A percentile compares a stretch with the other conserved stretches of the same genome.
phyloP scores from a whole-genome alignment of 1,284 basidiomycete genomes.

The Mycena citricolor region DNA sequence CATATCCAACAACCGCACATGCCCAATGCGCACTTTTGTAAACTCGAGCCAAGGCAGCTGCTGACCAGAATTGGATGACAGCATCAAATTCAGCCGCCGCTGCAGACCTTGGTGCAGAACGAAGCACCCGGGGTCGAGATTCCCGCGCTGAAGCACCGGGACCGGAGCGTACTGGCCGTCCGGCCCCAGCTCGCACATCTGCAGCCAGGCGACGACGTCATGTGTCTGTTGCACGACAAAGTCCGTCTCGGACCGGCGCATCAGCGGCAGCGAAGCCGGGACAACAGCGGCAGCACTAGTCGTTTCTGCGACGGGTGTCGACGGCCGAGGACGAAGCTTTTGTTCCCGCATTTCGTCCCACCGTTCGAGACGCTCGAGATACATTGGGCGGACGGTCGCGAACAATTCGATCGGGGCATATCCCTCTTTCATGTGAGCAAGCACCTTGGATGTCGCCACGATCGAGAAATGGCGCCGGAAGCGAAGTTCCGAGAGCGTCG shows the following conservation, averaged over 20 bases:
- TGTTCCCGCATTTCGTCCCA: slow-evolving; percentile 89
- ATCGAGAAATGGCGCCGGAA: slow-evolving; percentile 82
- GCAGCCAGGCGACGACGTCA: slow-evolving; percentile 84
- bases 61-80: slow-evolving; percentile 87
- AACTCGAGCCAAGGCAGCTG: slow-evolving; percentile 87
- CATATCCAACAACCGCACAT: slow-evolving; percentile 81
- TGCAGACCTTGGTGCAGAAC: slow-evolving; percentile 93
- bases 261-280: slow-evolving; percentile 54
- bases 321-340: slow-evolving; percentile 40
- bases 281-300: slow-evolving; percentile 60
- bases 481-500: slow-evolving; percentile 73
- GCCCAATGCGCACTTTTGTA: slow-evolving; percentile 76
- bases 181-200: slow-evolving; percentile 84
- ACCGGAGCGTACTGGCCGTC: slow-evolving; percentile 86
- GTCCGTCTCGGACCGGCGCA: slow-evolving; percentile 89
- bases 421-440: slow-evolving; percentile 69
- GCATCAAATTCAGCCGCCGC: slow-evolving; percentile 72
- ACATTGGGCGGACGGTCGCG: slow-evolving; percentile 75
- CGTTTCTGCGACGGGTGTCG: slow-evolving; percentile 16
- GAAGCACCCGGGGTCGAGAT: slow-evolving; percentile 84
- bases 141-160: slow-evolving; percentile 77
- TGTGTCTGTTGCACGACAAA: slow-evolving; percentile 88
- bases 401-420: slow-evolving; percentile 90
- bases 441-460: slow-evolving; percentile 69
- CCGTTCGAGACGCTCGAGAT: slow-evolving; percentile 83